Conservation (phyloP, 208 protist species). For the Trypanosoma rangeli region DNA sequence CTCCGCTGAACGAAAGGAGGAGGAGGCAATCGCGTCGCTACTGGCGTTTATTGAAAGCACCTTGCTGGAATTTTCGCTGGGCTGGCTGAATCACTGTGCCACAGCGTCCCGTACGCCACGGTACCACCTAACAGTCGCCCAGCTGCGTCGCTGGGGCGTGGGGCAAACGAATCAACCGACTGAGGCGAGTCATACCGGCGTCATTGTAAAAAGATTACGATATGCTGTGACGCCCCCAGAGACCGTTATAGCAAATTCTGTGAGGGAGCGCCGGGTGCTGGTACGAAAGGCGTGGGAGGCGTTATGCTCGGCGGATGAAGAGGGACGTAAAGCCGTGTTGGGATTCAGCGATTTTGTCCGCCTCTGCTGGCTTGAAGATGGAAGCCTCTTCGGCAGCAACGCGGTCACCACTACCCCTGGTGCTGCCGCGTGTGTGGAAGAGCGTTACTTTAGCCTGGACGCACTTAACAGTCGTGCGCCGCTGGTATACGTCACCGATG, state of each 20-base stretch:
- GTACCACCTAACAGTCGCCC: constrained; percentile 9
- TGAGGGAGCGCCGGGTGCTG: background rate
- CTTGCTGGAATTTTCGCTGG: constrained; percentile 21
- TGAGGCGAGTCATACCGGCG: background rate
- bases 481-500: constrained; percentile 28
- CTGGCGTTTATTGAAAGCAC: constrained; percentile 13
- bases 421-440: background rate
- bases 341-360: constrained; percentile 28
- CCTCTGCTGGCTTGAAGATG: constrained; percentile 23
- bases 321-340: constrained; percentile 10
- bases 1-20: background rate
- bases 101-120: constrained; percentile 12
- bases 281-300: constrained; percentile 6
- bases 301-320: constrained; percentile 2
- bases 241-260: background rate
- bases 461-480: constrained; percentile 6
- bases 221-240: background rate
- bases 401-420: background rate
- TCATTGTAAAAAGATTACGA: background rate
- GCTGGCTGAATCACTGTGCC: constrained; percentile 28
- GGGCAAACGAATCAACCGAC: background rate
- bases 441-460: constrained; percentile 22
- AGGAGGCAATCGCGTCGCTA: background rate
- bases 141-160: background rate
- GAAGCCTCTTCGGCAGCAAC: background rate